Percentiles rank a stretch among this genome's conserved stretches.
Conservation (phyloP, 257 asterid genomes). For the Capsicum chinense region DNA sequence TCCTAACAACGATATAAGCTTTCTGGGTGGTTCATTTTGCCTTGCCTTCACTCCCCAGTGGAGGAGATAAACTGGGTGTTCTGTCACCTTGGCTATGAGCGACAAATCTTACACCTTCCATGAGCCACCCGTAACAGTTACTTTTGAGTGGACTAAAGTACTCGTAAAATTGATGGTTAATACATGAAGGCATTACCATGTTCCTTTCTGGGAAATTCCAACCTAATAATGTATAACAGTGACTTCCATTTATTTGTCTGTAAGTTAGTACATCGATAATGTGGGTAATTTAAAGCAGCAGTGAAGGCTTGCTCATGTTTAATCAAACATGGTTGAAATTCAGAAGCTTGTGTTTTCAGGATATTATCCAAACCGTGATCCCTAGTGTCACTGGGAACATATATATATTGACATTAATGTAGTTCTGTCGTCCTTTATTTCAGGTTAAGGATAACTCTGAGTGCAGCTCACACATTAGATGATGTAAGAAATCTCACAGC, state of each 20-base stretch:
- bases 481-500: conserved; percentile 72
- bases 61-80: neutral
- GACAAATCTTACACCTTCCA: neutral
- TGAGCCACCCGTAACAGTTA: neutral
- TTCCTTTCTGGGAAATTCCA: neutral
- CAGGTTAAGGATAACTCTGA: conserved; percentile 86
- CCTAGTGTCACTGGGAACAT: neutral
- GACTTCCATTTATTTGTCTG: neutral
- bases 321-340: conserved; percentile 22
- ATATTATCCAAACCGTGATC: neutral
- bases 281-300: neutral
- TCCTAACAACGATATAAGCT: neutral
- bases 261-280: neutral
- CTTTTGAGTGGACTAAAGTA: neutral
- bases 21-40: neutral
- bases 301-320: neutral
- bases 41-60: neutral
- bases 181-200: neutral
- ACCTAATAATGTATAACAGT: neutral
- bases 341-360: neutral
- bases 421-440: neutral
- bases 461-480: conserved; percentile 84
- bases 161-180: neutral
- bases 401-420: neutral
- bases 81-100: neutral